Evolutionary conservation across 169 alveolate genomes (phyloP).

Genomic region (Sarcocystis neurona): DNA sequence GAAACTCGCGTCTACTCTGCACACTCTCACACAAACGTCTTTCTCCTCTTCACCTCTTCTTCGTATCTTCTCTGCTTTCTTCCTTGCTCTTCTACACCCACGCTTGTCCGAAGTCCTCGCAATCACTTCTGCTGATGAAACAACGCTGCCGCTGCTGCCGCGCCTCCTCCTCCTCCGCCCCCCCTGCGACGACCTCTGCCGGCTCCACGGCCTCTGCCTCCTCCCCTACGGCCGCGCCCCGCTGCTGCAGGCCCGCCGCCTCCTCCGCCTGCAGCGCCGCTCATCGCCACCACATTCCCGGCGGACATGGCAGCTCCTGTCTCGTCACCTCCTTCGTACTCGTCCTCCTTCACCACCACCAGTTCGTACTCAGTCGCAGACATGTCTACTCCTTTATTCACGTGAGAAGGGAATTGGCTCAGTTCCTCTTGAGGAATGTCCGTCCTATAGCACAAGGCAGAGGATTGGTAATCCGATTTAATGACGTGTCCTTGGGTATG

Average conservation of each 20-base stretch:
- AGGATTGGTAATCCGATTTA: too few species aligned
- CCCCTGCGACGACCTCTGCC: not conserved
- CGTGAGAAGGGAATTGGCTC: not conserved
- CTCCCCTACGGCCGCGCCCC: conserved; percentile 8
- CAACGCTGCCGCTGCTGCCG: too few species aligned
- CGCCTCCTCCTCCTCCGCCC: too few species aligned
- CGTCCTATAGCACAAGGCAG: not conserved
- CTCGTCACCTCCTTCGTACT: not conserved
- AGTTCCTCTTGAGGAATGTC: not conserved
- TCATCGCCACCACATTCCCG: too few species aligned
- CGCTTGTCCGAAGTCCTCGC: too few species aligned
- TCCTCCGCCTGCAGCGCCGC: not conserved
- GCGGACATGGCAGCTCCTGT: not conserved
- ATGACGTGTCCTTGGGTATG: too few species aligned
- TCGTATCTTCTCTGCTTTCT: too few species aligned
- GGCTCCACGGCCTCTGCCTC: conserved; percentile 11
- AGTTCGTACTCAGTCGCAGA: conserved; percentile 15
- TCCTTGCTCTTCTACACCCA: too few species aligned
- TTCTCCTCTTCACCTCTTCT: too few species aligned
- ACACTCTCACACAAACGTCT: too few species aligned
- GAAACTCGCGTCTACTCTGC: too few species aligned
- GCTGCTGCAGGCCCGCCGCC: not conserved
- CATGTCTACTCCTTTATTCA: not conserved
- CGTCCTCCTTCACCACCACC: not conserved
- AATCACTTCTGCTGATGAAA: too few species aligned